Base-by-base conservation (phyloP, 495 filamentous ascomycete species). In the Cenococcum geophilum region DNA sequence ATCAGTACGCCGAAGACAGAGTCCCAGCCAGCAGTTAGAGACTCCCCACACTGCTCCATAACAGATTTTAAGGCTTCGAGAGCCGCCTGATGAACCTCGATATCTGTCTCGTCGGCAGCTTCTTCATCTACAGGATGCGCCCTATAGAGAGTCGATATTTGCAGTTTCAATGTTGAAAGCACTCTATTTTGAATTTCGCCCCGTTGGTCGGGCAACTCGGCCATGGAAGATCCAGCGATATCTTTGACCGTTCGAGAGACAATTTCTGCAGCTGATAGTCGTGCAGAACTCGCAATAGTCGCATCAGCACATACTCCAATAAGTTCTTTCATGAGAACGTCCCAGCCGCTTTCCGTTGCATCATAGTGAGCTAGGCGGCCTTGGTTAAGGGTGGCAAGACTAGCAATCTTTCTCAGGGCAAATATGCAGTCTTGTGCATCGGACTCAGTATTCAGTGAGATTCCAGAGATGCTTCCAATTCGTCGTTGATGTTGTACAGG, bases 31-130 rank as follows among this genome's bases (percentile, higher is more conserved):
- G 82, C 82, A 9, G 84, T 77, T 22, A 98, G 80, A 0, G 83
- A 79, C 64, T 97, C 93, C 1, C 92, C 93, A 68, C 87, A 92
- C 60, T 92, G 87, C 67, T 97, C 93, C 6, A 98, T 77, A 18
- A 96, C 83, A 58, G 80, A 81, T 66, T 88, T 88, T 25, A 98
- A 75, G 1, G 87, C 85, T 58, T 96, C 91, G 20, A 98, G 76
- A 36, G 87, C 82, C 58, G 87, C 83, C 58, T 84, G 83, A 71
- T 97, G 93, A 16, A 96, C 87, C 35, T 95, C 89, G 21, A 88
- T 72, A 65, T 95, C 86, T 1, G 82, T 82, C 0, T 78, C 73
- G 50, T 80, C 78, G 1, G 74, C 78, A n/a, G 77, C 73, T 5
- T 85, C 77, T 5, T 80, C 79, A 5, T 73, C 69, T 8, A 76